Evolutionary conservation across 305 asterid genomes (phyloP), one percentile per base, ranked within the genome.

Genomic region (Rubia peregrina): DNA sequence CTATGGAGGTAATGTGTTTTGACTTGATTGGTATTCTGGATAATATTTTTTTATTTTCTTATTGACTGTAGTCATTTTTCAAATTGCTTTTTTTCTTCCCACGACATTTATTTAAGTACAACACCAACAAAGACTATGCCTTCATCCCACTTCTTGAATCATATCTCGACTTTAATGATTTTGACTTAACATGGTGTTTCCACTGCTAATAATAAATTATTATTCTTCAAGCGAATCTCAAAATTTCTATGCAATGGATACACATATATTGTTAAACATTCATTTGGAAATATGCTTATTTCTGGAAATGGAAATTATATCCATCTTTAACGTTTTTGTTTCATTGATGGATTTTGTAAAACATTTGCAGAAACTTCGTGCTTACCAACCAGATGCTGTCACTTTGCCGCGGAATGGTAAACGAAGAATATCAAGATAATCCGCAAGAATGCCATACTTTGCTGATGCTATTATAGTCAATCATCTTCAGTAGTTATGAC

Each of bases 381-480:
- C 98, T 71, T 91, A 94, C 77, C 97, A 94, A 89, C 97, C 98
- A 83, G 98, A 91, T 71, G 87, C 88, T 68, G 98, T 97, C 73
- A 90, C 98, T 76, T 96, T 91, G 82, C 71, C 89, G 70, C 79
- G 98, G 78, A 91, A 91, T 77, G 98, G 98, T 93, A 85, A 81
- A 75, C 62, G 61, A 65, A 73, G 56, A 43, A 55, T 62, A 38
- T 40, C 36, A 65, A 21, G 6, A n/a, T 17, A 38, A 57, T 30
- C 60, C n/a, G n/a, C n/a, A n/a, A n/a, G n/a, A n/a, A n/a, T n/a
- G n/a, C n/a, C n/a, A n/a, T n/a, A n/a, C n/a, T n/a, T n/a, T n/a
- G n/a, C n/a, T n/a, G n/a, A n/a, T n/a, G n/a, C n/a, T n/a, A n/a
- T n/a, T n/a, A n/a, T n/a, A n/a, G n/a, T n/a, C n/a, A n/a, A n/a